Evolutionary conservation across 2,329 filamentous ascomycete genomes (phyloP), one percentile per base, ranked within the genome.

Genomic region (Mollisiaceae sp.): DNA sequence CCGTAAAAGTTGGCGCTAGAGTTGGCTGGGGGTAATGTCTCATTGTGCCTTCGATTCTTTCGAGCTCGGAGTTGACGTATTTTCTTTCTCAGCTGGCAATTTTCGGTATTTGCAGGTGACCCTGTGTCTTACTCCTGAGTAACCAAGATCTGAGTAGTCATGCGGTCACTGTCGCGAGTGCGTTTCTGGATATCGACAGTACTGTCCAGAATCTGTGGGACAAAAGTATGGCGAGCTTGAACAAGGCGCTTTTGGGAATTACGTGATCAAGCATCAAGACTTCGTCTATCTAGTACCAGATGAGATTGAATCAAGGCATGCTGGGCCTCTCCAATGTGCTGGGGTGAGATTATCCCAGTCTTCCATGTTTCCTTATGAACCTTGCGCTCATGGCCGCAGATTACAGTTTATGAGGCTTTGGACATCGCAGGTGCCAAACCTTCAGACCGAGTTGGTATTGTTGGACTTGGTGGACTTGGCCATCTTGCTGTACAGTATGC

Each of bases 401-500:
- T 63, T 8, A 79, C 78, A 5, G 78, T 79, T 0, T 77, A 73
- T 60, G 72, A 73, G 63, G 72, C 72, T 12, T 65, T 77, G 24
- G 67, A 71, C 50, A 63, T 67, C 8, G 64, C 61, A 3, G 81
- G 78, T 27, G 62, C 61, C 6, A 72, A 74, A 52, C 69, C 66
- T 20, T 64, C 65, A 4, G 70, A 72, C 55, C 63, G 67, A 47
- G 81, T 87, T 36, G 75, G 73, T 0, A 67, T 77, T 57, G 79
- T 89, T 18, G 87, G 85, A 54, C 79, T 89, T 56, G 82, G 89
- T 52, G 87, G 86, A n/a, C 77, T 88, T 3, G 86, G 86, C 1
- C 86, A 88, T 73, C 75, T 88, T 43, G 86, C 85, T 3, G 85
- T 88, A 63, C 84, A 87, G 67, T 88, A 86, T 70, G 85, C 85